Evolutionary conservation across 257 asterid genomes (phyloP), one percentile per base, ranked within the genome.

Genomic region (Solanum microdontum): DNA sequence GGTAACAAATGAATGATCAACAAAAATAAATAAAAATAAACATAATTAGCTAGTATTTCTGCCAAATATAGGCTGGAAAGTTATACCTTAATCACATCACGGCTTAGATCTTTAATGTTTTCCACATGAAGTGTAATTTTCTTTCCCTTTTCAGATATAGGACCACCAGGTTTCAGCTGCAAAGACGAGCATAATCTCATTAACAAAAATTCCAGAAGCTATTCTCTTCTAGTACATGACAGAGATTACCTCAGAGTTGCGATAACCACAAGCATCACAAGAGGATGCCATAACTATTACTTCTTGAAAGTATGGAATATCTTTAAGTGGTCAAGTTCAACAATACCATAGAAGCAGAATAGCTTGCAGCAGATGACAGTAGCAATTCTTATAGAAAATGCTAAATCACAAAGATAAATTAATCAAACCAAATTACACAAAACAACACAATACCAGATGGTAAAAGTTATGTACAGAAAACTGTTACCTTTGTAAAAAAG

Each of bases 261-360:
- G 96, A 87, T 96, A 97, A 84, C 99, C 99, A 89, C 99, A 97
- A 39, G 92, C 87, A 85, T 96, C 99, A 88, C 99, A 97, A 62
- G 98, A 68, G 72, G 99, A 91, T 43, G 99, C 98, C 99, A 97
- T 97, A 69, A 97, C 98, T 70, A 97, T 93, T 70, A 96, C 98
- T 92, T 97, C 98, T 92, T 93, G 96, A 51, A 97, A 97, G 91
- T 97, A 96, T 43, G 98, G 99, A 85, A 97, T 96, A 90, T 96
- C 99, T 97, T 88, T 30, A 76, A 26, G 68, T 55, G 39, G 95
- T 95, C 92, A 97, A 94, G 97, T 84, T 86, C 64, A 82, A 83
- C 93, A 92, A 88, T 68, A 62, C 82, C 84, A 83, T 39, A 26
- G 36, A 87, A 23, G 36, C 40, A 80, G 26, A 80, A 45, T 14